These are phyloP conservation scores for Metschnikowia sp. DNA, from an alignment of 805 yeast genomes.

Conservation along the genomic window DNA sequence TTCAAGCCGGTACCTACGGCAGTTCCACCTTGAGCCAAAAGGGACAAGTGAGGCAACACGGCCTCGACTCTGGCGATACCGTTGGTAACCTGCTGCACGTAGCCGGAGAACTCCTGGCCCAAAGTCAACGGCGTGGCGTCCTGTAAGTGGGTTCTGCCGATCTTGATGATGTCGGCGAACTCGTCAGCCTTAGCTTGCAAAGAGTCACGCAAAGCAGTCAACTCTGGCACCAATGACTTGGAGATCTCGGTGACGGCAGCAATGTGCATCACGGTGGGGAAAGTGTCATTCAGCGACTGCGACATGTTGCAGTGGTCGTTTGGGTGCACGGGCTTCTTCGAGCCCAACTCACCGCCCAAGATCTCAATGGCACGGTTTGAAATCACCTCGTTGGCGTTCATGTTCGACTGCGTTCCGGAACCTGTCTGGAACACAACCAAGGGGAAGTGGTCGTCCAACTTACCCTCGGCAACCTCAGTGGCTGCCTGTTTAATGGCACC, in stretches of 20 bases:
- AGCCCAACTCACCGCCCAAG: constrained; percentile 87
- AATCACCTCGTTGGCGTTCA: constrained; percentile 98
- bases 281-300: constrained; percentile 97
- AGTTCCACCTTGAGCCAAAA: constrained; percentile 98
- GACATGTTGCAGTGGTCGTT: constrained; percentile 98
- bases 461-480: constrained; percentile 90
- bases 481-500: constrained; percentile 90
- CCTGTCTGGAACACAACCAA: constrained; percentile 99
- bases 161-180: constrained; percentile 87
- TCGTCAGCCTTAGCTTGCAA: constrained; percentile 75
- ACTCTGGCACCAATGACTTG: constrained; percentile 71
- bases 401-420: constrained; percentile 96
- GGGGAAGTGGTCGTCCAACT: constrained; percentile 92
- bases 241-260: constrained; percentile 93
- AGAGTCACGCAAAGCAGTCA: constrained; percentile 74
- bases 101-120: constrained; percentile 98
- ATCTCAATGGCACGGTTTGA: constrained; percentile 97
- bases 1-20: constrained; percentile 99
- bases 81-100: constrained; percentile 87
- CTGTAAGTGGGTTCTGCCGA: constrained; percentile 98
- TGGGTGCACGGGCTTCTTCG: constrained; percentile 94
- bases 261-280: constrained; percentile 99
- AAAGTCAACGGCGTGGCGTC: constrained; percentile 97
- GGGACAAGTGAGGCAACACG: constrained; percentile 70
- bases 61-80: constrained; percentile 85